Percentiles rank a stretch among this genome's conserved stretches.
Conservation (phyloP, 352 stramenopile genomes). For the Phytopythium oedochilum region DNA sequence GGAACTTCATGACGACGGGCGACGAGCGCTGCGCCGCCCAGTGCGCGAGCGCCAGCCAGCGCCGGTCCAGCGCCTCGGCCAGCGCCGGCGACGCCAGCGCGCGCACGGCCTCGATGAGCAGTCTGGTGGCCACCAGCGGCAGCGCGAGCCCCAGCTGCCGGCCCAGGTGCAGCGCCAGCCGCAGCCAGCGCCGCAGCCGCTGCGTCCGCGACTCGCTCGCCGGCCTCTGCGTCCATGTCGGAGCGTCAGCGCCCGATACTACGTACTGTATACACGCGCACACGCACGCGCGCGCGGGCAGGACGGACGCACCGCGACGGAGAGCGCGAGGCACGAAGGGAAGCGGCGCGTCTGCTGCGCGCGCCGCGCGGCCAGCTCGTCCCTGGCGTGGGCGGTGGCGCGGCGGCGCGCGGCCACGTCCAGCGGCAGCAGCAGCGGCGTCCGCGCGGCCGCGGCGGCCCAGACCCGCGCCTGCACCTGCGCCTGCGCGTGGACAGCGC, state of each 20-base stretch:
- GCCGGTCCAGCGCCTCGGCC: constrained; percentile 23
- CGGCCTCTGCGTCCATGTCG: not conserved
- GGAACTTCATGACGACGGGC: constrained; percentile 93
- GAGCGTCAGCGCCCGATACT: not conserved
- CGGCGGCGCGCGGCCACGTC: constrained; percentile 1
- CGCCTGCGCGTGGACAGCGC: constrained; percentile 2
- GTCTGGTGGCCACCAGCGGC: constrained; percentile 40
- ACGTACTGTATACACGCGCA: too few species aligned
- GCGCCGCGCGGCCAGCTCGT: constrained; percentile 13
- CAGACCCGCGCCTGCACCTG: too few species aligned
- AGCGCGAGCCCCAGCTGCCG: constrained; percentile 53
- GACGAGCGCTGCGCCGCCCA: constrained; percentile 67
- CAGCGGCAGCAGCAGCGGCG: constrained; percentile 14
- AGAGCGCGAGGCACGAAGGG: constrained; percentile 22
- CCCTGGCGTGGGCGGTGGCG: constrained; percentile 12
- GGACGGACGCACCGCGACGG: not conserved
- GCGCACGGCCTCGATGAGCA: constrained; percentile 29
- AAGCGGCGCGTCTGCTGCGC: constrained; percentile 15
- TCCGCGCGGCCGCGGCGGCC: constrained; percentile 13
- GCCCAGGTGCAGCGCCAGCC: constrained; percentile 43
- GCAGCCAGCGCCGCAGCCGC: constrained; percentile 39
- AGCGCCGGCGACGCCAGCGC: constrained; percentile 13
- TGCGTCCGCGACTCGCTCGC: constrained; percentile 18
- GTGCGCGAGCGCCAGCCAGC: constrained; percentile 66
- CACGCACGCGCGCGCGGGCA: not conserved